A percentile compares a stretch with the other conserved stretches of the same genome.
These are phyloP conservation scores for Linderniella brevidens DNA, from an alignment of 257 asterid species.

Conservation along the genomic window DNA sequence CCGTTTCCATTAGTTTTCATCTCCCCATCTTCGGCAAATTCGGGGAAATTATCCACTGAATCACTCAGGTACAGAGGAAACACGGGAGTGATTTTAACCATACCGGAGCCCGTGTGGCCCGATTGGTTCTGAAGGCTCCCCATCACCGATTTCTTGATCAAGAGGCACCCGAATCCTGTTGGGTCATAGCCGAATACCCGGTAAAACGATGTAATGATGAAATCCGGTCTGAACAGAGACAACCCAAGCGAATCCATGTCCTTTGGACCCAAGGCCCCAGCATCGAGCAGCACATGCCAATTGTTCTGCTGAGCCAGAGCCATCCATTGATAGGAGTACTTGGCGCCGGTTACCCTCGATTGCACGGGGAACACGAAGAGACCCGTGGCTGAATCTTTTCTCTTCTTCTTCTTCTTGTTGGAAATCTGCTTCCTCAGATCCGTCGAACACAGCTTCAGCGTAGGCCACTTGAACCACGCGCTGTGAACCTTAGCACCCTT, in stretches of 20 bases:
- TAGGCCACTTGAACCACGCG: slow-evolving; percentile 99
- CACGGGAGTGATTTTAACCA: slow-evolving; percentile 80
- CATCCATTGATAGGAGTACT: slow-evolving; percentile 98
- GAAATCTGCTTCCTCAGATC: slow-evolving; percentile 87
- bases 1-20: slow-evolving; percentile 41
- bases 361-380: slow-evolving; percentile 96
- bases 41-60: slow-evolving; percentile 81
- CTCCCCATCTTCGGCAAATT: slow-evolving; percentile 58
- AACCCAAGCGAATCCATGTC: slow-evolving; percentile 98
- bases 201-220: slow-evolving; percentile 85
- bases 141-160: slow-evolving; percentile 93
- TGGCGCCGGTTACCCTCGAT: slow-evolving; percentile 91
- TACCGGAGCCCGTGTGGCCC: slow-evolving; percentile 92
- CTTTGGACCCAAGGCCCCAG: slow-evolving; percentile 95
- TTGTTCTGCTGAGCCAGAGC: slow-evolving; percentile 97
- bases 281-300: slow-evolving; percentile 98
- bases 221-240: slow-evolving; percentile 91
- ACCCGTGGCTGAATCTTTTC: slow-evolving; percentile 81
- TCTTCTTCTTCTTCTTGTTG: slow-evolving; percentile 68
- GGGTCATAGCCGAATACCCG: slow-evolving; percentile 96
- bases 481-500: slow-evolving; percentile 93
- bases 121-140: slow-evolving; percentile 78
- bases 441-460: slow-evolving; percentile 85
- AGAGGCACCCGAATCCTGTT: slow-evolving; percentile 95
- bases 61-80: slow-evolving; percentile 86